Conservation (phyloP, 768 basidiomycete genomes). For the Suillus clintonianus region DNA sequence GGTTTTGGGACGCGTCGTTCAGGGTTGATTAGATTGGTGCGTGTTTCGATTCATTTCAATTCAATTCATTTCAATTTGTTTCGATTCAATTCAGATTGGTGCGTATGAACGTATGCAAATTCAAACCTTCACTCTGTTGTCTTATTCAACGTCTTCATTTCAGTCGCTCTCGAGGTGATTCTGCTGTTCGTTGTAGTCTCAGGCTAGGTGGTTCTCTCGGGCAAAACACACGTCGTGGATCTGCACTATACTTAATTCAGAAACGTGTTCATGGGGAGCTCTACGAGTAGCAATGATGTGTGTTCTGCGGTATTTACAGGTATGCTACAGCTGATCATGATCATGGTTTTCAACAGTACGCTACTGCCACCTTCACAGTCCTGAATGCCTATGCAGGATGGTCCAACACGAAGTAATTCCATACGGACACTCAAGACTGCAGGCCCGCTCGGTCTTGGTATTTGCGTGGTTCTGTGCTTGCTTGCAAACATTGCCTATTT, state of each 20-base stretch:
- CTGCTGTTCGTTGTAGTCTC: conserved; percentile 57
- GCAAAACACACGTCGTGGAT: conserved; percentile 55
- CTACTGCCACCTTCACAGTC: conserved; percentile 62
- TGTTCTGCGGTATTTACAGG: background rate
- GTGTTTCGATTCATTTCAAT: too few relatives aligned
- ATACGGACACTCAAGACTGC: conserved; percentile 64
- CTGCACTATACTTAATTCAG: conserved; percentile 55
- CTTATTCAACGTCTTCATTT: background rate
- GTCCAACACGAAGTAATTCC: conserved; percentile 59
- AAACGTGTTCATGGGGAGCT: conserved; percentile 57
- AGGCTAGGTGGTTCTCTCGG: conserved; percentile 63
- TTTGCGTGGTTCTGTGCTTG: conserved; percentile 54
- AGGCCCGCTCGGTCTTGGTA: conserved; percentile 56
- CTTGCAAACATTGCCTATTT: conserved; percentile 63
- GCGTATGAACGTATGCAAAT: too few relatives aligned
- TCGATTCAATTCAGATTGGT: too few relatives aligned
- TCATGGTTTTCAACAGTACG: conserved; percentile 44
- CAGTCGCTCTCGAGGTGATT: conserved; percentile 47
- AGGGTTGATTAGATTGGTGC: too few relatives aligned
- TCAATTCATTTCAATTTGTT: too few relatives aligned
- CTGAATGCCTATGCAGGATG: conserved; percentile 51
- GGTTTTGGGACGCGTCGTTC: too few relatives aligned
- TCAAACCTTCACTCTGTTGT: background rate
- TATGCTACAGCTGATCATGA: background rate
- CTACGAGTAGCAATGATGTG: conserved; percentile 51